Evolutionary conservation across 139 green algal genomes (phyloP).

Genomic region (Chlorella sp.): DNA sequence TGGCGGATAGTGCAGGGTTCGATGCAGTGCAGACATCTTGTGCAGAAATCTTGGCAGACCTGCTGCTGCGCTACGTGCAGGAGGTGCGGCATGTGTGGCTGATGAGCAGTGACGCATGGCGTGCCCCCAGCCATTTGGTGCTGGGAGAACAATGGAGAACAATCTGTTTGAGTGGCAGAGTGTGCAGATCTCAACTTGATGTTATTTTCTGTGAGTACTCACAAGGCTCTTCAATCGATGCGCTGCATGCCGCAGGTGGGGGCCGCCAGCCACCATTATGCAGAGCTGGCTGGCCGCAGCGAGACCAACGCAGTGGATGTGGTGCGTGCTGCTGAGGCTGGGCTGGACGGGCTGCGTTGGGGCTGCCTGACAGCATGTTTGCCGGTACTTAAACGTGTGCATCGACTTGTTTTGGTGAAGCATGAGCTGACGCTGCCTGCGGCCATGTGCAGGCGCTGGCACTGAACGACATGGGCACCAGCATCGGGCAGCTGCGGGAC

Average conservation of each 20-base stretch:
- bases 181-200: no score
- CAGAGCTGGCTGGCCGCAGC: constrained; percentile 79
- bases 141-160: no score
- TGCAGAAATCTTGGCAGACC: constrained; percentile 80
- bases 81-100: constrained; percentile 58
- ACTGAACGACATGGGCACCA: constrained; percentile 78
- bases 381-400: no score
- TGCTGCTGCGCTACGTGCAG: constrained; percentile 81
- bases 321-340: constrained; percentile 8
- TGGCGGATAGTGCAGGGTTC: constrained; percentile 75
- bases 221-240: no score
- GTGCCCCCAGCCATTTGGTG: no score
- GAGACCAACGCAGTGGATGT: constrained; percentile 79
- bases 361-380: no score
- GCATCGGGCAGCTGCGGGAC: constrained; percentile 58
- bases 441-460: constrained; percentile 63
- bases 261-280: constrained; percentile 66
- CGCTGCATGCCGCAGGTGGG: constrained; percentile 47
- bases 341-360: background rate
- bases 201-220: no score
- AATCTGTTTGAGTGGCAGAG: no score
- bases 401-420: no score
- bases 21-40: constrained; percentile 78
- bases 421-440: background rate
- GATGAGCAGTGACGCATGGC: no score